Evolutionary conservation across 352 stramenopile species (phyloP), one percentile per base, ranked within the genome.

Genomic region (Aphanomyces stellatus): DNA sequence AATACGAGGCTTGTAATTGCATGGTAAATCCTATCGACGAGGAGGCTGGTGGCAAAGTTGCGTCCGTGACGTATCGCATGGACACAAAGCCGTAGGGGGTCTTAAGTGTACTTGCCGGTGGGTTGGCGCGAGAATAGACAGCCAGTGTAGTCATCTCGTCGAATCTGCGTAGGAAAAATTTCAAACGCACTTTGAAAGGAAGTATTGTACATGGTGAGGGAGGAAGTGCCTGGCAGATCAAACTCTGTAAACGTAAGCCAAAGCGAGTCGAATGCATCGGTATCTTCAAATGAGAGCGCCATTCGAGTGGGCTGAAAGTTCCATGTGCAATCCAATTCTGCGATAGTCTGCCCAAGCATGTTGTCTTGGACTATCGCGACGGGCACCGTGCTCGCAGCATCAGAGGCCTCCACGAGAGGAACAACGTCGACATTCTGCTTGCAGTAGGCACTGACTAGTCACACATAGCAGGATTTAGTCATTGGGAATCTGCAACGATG

Each of bases 21-120:
- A 65, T 65, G 17, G 35, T 56, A n/a, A 65, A 65, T 4, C 59
- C 59, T n/a, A 13, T 37, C 7, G 46, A n/a, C 22, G 24, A 17
- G 5, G 33, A n/a, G 19, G 5, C 37, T 17, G 37, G 37, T 17
- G 37, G 37, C 10, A 43, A 10, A 17, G 10, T 64, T 15, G 10
- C 10, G 4, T 33, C 10, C 2, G 55, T 53, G 2, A 22, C 25
- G 25, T 51, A 49, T 1, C 25, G 53, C 2, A 64, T 11, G 15
- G 51, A 64, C 35, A 64, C 8, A 4, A 4, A 4, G 13, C 55
- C 55, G 22, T 49, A 30, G 7, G 11, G 7, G 15, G 37, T 64
- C 2, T 28, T 24, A 30, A 64, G n/a, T 2, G 7, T 17, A 43
- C 10, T 43, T 17, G 37, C 17, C 10, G 37, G 37, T 43, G 37